Percentiles rank a stretch among this genome's conserved stretches.
Evolutionary conservation across 306 rosid genomes (phyloP).

Genomic region (Leucaena leucocephala): DNA sequence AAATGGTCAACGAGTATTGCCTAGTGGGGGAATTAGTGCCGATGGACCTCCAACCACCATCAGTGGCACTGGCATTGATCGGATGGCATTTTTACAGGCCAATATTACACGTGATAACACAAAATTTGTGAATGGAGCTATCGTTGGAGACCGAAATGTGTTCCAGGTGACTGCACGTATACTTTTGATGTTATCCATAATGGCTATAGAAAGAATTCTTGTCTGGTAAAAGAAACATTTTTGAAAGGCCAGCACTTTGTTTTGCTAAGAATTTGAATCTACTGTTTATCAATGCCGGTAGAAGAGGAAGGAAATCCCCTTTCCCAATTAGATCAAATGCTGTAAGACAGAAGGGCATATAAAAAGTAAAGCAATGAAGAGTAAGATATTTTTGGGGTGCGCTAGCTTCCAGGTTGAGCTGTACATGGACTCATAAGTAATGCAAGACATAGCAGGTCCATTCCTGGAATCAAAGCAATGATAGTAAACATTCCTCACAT

Average conservation of each 20-base stretch:
- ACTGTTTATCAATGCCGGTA: constrained; percentile 9
- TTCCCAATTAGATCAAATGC: neutral
- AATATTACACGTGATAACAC: constrained; percentile 95
- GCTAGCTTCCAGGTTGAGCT: neutral
- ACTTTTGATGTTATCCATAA: constrained; percentile 21
- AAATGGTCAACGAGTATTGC: constrained; percentile 77
- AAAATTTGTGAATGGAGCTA: constrained; percentile 85
- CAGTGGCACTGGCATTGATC: constrained; percentile 93
- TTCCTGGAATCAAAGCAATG: neutral
- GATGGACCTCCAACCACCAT: constrained; percentile 99
- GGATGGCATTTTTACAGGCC: constrained; percentile 87
- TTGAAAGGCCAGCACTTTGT: constrained; percentile 3
- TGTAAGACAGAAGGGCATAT: neutral
- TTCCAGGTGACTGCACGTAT: constrained; percentile 69
- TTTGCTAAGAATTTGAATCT: constrained; percentile 22
- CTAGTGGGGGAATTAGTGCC: constrained; percentile 85
- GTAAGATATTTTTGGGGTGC: neutral
- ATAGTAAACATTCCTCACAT: neutral
- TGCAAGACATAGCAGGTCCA: neutral
- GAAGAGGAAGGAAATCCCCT: constrained; percentile 5
- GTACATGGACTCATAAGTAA: neutral
- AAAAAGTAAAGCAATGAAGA: neutral
- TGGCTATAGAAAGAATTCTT: neutral
- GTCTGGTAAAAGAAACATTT: neutral
- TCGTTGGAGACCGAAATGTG: constrained; percentile 82